Conservation (phyloP, 2,329 filamentous ascomycete species). For the Penicillium sclerotiorum region DNA sequence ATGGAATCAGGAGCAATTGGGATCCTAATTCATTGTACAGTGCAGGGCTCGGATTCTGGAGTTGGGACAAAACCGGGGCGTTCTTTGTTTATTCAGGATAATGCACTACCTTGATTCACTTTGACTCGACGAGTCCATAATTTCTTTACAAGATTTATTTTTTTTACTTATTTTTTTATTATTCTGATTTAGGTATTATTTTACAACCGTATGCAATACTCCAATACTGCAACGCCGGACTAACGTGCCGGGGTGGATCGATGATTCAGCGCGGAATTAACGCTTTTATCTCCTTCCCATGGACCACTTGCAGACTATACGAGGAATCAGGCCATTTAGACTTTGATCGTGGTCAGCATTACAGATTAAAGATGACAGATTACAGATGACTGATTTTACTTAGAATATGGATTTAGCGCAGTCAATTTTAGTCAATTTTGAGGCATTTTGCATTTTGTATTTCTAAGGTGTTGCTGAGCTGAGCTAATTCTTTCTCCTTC, state of each 20-base stretch:
- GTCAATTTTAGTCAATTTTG: background rate
- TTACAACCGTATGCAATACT: background rate
- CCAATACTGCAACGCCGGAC: conserved; percentile 15
- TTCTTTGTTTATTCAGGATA: conserved; percentile 10
- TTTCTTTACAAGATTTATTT: no score
- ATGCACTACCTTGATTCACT: no score
- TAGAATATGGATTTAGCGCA: no score
- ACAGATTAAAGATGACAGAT: no score
- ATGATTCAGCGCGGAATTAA: conserved; percentile 13
- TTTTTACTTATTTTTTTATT: conserved; percentile 6
- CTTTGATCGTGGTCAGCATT: background rate
- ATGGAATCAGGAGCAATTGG: conserved; percentile 17
- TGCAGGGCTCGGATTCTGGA: conserved; percentile 18
- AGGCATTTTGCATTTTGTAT: no score
- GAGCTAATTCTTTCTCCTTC: no score
- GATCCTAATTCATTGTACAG: conserved; percentile 27
- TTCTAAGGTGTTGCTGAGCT: no score
- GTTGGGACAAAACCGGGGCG: conserved; percentile 24
- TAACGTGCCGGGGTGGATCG: conserved; percentile 14
- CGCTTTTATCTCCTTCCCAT: background rate
- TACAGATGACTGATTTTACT: no score
- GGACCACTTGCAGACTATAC: background rate
- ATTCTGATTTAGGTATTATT: background rate
- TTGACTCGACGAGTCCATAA: no score
- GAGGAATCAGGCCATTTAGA: conserved; percentile 3